A percentile compares a stretch with the other conserved stretches of the same genome.
Conservation (phyloP, 148 eudicot genomes). For the Drosera capensis region DNA sequence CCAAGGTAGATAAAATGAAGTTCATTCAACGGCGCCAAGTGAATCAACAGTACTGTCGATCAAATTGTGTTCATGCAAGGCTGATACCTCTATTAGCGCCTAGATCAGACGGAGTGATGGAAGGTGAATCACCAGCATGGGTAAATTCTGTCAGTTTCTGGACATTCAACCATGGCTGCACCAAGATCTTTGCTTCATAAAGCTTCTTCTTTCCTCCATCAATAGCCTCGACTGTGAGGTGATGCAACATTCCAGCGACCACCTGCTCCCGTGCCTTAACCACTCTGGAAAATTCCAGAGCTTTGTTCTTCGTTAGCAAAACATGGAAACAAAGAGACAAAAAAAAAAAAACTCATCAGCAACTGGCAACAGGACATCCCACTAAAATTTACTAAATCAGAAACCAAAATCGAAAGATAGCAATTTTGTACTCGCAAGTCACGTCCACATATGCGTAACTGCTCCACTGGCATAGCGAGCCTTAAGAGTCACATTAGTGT, state of each 20-base stretch:
- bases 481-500: no score
- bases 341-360: no score
- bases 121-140: slow-evolving; percentile 4
- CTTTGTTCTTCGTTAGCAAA: slow-evolving; percentile 1
- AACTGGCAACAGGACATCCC: no score
- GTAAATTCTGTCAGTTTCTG: slow-evolving; percentile 9
- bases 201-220: slow-evolving; percentile 8
- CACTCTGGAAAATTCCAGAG: slow-evolving; percentile 5
- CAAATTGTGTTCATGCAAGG: no score
- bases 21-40: no score
- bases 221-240: slow-evolving; percentile 7
- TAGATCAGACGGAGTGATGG: background rate
- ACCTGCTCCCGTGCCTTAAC: slow-evolving; percentile 7
- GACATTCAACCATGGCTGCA: slow-evolving; percentile 14
- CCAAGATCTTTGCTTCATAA: slow-evolving; percentile 11
- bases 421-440: no score
- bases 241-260: slow-evolving; percentile 10
- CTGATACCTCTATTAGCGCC: slow-evolving; percentile 4
- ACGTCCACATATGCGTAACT: no score
- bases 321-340: background rate
- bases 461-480: no score
- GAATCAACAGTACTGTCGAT: no score
- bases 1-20: no score
- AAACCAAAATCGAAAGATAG: no score
- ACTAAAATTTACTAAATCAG: no score